phyloP scores from a whole-genome alignment of 768 basidiomycete species.

The Russula dissimulans region DNA sequence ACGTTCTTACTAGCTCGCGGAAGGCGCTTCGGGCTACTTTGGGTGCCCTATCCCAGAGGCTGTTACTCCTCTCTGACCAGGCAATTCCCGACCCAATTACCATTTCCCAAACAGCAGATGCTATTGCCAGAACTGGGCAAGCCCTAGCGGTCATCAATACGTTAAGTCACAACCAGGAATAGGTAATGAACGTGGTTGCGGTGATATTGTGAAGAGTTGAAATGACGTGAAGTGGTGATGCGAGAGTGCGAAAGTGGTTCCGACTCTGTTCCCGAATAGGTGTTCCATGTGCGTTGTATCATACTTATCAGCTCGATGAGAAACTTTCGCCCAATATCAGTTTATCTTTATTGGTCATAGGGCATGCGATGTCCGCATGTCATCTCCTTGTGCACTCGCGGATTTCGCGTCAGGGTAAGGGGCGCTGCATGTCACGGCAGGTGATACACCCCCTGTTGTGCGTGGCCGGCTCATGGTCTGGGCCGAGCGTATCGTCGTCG shows the following conservation, averaged over 20 bases:
- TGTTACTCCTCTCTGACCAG: constrained; percentile 10
- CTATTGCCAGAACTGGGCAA: constrained; percentile 16
- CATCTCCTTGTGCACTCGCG: neutral
- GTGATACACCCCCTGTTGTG: constrained; percentile 12
- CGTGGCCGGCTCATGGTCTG: constrained; percentile 12
- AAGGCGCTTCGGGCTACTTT: constrained; percentile 12
- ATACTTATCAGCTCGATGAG: constrained; percentile 8
- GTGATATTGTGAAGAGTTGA: constrained; percentile 11
- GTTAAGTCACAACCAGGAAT: constrained; percentile 9
- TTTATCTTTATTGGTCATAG: constrained; percentile 9
- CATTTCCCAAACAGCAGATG: constrained; percentile 18
- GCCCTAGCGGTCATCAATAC: constrained; percentile 13
- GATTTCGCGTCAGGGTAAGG: constrained; percentile 10
- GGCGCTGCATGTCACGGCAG: constrained; percentile 14
- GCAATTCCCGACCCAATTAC: constrained; percentile 8
- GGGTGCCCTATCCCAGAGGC: constrained; percentile 9
- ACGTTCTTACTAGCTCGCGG: neutral
- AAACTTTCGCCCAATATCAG: constrained; percentile 4
- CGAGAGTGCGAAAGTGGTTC: neutral
- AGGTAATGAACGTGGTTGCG: constrained; percentile 1
- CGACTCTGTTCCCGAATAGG: constrained; percentile 1
- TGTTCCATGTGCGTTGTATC: constrained; percentile 12
- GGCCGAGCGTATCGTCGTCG: constrained; percentile 3
- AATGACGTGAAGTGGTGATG: neutral
- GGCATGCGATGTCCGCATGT: constrained; percentile 16